Evolutionary conservation across 352 stramenopile species (phyloP), one percentile per base, ranked within the genome.

Genomic region (Pythium sukuiense): DNA sequence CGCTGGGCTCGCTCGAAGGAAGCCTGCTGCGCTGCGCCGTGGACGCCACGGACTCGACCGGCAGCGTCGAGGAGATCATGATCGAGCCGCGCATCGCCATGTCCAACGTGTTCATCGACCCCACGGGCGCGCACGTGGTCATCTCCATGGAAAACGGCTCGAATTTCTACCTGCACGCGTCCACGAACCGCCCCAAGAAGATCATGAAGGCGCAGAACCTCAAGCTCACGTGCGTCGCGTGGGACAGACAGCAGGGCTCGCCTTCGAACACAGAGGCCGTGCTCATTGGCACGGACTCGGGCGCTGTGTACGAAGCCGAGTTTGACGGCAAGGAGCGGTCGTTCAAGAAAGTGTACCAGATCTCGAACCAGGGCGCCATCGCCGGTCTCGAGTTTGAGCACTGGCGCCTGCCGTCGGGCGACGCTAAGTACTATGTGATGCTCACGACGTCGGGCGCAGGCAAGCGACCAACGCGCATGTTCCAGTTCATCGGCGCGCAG

Each of bases 261-360:
- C 81, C 84, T 0, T 75, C 86, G 8, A 76, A 59, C 26, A 85
- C 85, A 0, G 83, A 95, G 59, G 63, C 81, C 0, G 71, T 97
- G 18, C 70, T 97, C 2, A 84, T 97, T 59, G 88, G 89, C 27
- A 94, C 87, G 8, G 86, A 93, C 67, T 78, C 80, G 0, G 89
- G 88, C 5, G 74, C 77, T 0, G 87, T 97, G 13, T 93, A 83
- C 43, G 87, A 96, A 68, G 87, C 85, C 30, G 85, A 93, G 63
- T 93, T 97, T 65, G 86, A 89, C 49, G 85, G 85, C 16, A 96
- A 96, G 60, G 90, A 96, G 68, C 84, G 86, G 20, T 74, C 73
- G 3, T 94, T 97, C 59, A 93, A 90, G 59, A 92, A 93, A 59
- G 88, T 96, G 55, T 95, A 94, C 74, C 85, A 95, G 65, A 95